Base-by-base conservation (phyloP, 805 yeast species). In the Candida jianshihensis region DNA sequence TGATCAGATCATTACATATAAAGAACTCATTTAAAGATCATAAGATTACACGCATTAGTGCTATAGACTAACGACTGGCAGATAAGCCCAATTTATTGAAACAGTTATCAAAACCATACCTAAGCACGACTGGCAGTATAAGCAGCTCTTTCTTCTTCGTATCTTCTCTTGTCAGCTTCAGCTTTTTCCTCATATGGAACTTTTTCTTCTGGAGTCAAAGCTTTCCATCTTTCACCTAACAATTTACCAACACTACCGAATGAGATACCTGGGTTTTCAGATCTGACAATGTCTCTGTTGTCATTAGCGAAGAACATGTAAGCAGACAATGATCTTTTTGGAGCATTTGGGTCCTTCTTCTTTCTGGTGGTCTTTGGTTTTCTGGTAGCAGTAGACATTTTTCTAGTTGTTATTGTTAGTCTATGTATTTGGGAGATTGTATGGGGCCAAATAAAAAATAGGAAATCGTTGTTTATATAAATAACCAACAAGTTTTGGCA, bases 281-380 rank as follows among this genome's bases (percentile, higher is more conserved):
- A 80, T 64, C 95, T 80, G 51, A 92, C 96, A 47, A 78, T 76
- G 66, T 90, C 97, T 74, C 98, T 89, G 75, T 85, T 84, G 59
- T 88, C 97, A 62, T 87, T 88, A 54, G 98, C 97, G 60, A 89
- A 92, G 78, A 86, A 90, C 97, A 92, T 89, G 80, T 90, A 92
- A 34, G 97, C 96, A 42, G 97, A 87, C 61, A 92, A 71, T 19
- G 97, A 87, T 68, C 97, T 86, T 86, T 92, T 92, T 64, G 98
- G 98, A 48, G 98, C 98, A 66, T 90, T 89, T 71, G 98, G 96
- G 65, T 86, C 54, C 64, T 68, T 68, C 68, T 67, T 68, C 63
- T 64, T 68, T 61, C 70, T 66, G 42, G 63, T 48, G 43, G 63
- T 47, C 35, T 59, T 62, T 44, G 47, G 43, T 54, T 61, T 63